Conservation (phyloP, 176 grass and related monocot species). For the Thinopyrum elongatum region DNA sequence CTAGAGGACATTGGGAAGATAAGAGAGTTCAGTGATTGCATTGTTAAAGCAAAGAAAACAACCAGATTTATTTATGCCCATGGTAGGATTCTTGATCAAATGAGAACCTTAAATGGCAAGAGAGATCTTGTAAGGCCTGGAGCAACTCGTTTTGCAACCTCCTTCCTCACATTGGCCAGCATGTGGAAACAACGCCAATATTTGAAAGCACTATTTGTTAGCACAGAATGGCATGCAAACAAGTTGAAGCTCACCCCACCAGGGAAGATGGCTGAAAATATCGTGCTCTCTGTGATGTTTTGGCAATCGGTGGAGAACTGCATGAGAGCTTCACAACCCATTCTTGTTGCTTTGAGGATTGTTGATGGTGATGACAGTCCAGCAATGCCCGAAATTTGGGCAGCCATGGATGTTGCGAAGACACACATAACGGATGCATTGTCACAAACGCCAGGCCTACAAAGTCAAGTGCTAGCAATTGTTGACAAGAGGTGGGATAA, state of each 20-base stretch:
- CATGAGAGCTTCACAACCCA: neutral
- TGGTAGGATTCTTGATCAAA: neutral
- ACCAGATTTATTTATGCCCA: neutral
- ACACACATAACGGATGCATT: neutral
- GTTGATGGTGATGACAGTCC: neutral
- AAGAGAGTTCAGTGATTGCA: neutral
- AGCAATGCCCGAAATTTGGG: neutral
- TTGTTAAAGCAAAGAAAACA: neutral
- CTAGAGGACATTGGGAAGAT: neutral
- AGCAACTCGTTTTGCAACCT: neutral
- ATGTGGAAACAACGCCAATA: too few relatives aligned
- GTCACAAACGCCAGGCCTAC: neutral
- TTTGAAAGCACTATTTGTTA: neutral
- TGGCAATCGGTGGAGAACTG: neutral
- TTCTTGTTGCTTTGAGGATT: neutral
- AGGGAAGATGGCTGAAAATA: neutral
- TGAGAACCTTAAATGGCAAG: neutral
- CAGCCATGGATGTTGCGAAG: neutral
- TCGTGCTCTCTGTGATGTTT: neutral
- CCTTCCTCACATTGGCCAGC: neutral
- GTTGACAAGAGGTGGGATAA: neutral
- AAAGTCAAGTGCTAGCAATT: too few relatives aligned
- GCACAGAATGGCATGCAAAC: neutral
- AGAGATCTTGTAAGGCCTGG: neutral
- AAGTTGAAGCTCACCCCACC: too few relatives aligned